phyloP scores from a whole-genome alignment of 768 basidiomycete species.

The Podaxis pistillaris region DNA sequence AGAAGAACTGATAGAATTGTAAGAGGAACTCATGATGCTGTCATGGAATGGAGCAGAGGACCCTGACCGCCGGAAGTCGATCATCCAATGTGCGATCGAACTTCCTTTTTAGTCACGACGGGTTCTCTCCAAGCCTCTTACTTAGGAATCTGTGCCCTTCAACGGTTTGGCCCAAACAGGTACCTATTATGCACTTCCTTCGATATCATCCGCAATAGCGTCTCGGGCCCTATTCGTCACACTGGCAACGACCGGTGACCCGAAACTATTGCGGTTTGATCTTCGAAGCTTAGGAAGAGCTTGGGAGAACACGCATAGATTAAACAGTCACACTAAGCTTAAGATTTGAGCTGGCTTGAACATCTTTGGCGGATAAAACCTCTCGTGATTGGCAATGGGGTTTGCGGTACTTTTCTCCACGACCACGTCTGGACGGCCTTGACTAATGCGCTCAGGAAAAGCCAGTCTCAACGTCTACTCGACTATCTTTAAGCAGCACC shows the following conservation, averaged over 20 bases:
- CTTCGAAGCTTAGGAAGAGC: neutral
- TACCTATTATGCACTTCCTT: no score
- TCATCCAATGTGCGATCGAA: neutral
- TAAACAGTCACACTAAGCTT: neutral
- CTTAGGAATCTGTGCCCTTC: neutral
- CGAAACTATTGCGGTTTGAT: neutral
- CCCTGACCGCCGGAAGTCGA: neutral
- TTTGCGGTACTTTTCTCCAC: no score
- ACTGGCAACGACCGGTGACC: neutral
- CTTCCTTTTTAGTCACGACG: neutral
- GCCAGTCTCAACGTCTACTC: neutral
- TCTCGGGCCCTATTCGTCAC: neutral
- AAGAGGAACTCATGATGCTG: constrained; percentile 19
- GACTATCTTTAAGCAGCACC: neutral
- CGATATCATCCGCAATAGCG: no score
- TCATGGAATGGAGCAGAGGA: neutral
- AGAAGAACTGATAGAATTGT: constrained; percentile 22
- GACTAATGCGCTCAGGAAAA: neutral
- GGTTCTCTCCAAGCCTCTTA: neutral
- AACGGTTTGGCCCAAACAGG: neutral
- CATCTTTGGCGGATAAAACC: neutral
- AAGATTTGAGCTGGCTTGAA: neutral
- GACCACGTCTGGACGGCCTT: no score
- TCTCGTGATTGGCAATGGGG: no score
- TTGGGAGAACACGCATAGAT: neutral